Base-by-base conservation (phyloP, 768 basidiomycete species). In the Amanita rubescens region DNA sequence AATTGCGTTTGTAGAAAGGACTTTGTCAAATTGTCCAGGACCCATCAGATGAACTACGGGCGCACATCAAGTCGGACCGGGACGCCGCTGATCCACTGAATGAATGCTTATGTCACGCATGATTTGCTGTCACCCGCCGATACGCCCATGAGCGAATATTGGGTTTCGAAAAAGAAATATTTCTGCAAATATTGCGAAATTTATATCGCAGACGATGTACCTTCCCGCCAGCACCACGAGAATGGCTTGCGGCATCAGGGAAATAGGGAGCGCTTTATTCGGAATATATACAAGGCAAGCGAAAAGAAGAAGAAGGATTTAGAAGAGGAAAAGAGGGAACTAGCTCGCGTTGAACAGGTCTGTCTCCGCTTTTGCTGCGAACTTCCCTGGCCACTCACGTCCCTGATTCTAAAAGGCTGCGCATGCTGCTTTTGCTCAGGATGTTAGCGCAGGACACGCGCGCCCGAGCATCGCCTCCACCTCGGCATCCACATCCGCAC, bases 121-220 rank as follows among this genome's bases (percentile, higher is more conserved):
- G n/a, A n/a, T n/a, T n/a, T n/a, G n/a, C 10, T 53, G n/a, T 53
- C 42, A 34, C n/a, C 42, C 34, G 53, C 11, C 34, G 41, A 3
- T 17, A 43, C 54, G 32, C 27, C 24, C 12, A 94, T 93, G 91
- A 85, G 83, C 60, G 91, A 94, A 67, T 94, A 87, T 67, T 94
- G 92, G 91, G 86, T 94, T 57, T 90, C 90, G 22, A 84, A 89
- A 67, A 93, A 94, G 70, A 87, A 84, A 61, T 95, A 94, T 70
- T 88, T 81, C 65, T 96, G 94, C 84, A 93, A 94, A 66, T 97
- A 97, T 75, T 98, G 96, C 74, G 89, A 93, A 48, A 93, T 92
- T 58, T 97, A 86, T 73, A 97, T 99, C 57, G 81, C 93, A 49
- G 96, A 99, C 71, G 95, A 99, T 75, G 91, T 76, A 9, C 88